phyloP scores from a whole-genome alignment of 148 eudicot species.

The Salicornia ramosissima region DNA sequence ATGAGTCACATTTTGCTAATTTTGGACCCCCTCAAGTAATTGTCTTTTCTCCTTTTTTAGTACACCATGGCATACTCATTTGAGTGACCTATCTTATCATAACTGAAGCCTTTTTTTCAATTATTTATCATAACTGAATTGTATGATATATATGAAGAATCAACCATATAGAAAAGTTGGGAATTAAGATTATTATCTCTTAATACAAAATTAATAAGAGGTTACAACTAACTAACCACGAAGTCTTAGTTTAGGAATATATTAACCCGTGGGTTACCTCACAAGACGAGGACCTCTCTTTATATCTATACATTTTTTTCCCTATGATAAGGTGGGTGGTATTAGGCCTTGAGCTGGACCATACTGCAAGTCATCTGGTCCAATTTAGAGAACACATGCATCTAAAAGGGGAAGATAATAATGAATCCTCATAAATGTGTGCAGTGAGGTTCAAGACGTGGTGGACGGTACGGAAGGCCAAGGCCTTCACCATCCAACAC shows the following conservation, averaged over 20 bases:
- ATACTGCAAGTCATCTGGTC: too few species aligned
- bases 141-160: too few species aligned
- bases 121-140: neutral
- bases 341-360: too few species aligned
- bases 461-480: too few species aligned
- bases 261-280: conserved; percentile 4
- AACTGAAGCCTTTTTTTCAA: neutral
- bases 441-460: too few species aligned
- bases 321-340: too few species aligned
- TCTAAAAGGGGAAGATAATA: too few species aligned
- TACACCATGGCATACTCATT: neutral
- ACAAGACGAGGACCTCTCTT: conserved; percentile 7
- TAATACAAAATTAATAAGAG: neutral
- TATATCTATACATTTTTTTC: too few species aligned
- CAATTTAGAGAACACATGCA: too few species aligned
- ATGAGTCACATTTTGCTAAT: neutral
- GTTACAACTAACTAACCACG: neutral
- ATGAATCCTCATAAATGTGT: too few species aligned
- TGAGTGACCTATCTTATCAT: conserved; percentile 1
- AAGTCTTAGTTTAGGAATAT: neutral
- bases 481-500: too few species aligned
- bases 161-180: too few species aligned
- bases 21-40: neutral
- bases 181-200: neutral
- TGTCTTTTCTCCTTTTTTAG: neutral